Evolutionary conservation across 805 yeast genomes (phyloP), one percentile per base, ranked within the genome.

Genomic region (Hanseniaspora occidentalis): DNA sequence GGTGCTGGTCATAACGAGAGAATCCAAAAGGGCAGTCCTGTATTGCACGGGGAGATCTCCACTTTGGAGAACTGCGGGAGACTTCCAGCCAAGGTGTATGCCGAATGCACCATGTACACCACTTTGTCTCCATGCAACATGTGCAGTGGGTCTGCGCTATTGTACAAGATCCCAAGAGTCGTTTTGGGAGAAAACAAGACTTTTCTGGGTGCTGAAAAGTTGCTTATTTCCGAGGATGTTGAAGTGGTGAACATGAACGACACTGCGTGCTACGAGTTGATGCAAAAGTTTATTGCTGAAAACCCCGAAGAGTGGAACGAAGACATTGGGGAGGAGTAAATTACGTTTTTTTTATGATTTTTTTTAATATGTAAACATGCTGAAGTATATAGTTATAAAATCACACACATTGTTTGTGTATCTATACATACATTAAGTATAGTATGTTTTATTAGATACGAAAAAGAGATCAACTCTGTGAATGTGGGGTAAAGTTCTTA

Each of bases 1-100:
- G 96, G 96, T 21, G 67, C 77, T 37, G 97, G 98, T 11, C 97
- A 85, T 60, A 89, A 89, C 61, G 69, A 75, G 77, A 71, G 98
- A 51, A 71, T 89, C 46, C 97, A 89, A 61, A 82, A 84, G 57
- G 66, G 70, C 16, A 80, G 94, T 10, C 76, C 96, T 14, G 84
- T 80, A 14, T 66, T 89, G 43, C 98, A 89, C 52, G 98, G 95
- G 17, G 98, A 89, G 57, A 92, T 84, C 50, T 72, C 88, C 9
- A 77, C 95, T 7, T 67, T 92, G 44, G 96, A 86, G 54, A 78
- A 83, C 47, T 94, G 95, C 17, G 97, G 97, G 6, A 73, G 97
- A 53, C 66, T 92, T 43, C 77, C 79, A 18, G 96, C 88, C 4
- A 67, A 69, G 18, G 74, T 72, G 14, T 89, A 89, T 65, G 82